Percentiles rank a stretch among this genome's conserved stretches.
Evolutionary conservation across 140 eudicot genomes (phyloP).

Genomic region (Bidens hawaiensis): DNA sequence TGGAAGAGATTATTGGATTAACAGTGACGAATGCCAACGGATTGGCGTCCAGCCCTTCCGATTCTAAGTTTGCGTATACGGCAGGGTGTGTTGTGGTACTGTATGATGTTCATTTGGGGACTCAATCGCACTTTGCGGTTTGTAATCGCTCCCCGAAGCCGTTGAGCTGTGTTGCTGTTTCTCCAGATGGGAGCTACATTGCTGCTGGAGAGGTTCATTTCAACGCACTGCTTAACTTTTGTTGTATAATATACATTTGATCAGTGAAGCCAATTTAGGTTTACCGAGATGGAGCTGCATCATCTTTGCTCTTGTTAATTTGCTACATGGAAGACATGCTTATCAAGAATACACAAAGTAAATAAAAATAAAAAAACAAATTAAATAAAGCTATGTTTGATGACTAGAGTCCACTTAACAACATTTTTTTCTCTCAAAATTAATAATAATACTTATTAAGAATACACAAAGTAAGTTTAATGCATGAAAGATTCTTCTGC

Average conservation of each 20-base stretch:
- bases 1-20: slow-evolving; percentile 66
- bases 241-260: neutral
- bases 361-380: neutral
- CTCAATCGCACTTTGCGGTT: slow-evolving; percentile 46
- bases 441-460: neutral
- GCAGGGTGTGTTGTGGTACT: slow-evolving; percentile 76
- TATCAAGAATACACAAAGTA: no score
- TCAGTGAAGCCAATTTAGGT: neutral
- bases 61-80: slow-evolving; percentile 42
- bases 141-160: slow-evolving; percentile 55
- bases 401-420: neutral
- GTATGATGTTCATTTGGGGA: slow-evolving; percentile 44
- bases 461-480: neutral
- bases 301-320: slow-evolving; percentile 1
- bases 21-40: slow-evolving; percentile 60
- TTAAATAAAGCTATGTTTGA: neutral
- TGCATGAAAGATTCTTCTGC: neutral
- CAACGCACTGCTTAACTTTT: slow-evolving; percentile 5
- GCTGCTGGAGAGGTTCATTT: slow-evolving; percentile 75
- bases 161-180: slow-evolving; percentile 51
- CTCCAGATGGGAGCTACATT: slow-evolving; percentile 46
- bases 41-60: slow-evolving; percentile 39
- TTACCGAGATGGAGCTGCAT: neutral
- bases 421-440: neutral
- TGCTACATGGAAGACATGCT: neutral